Evolutionary conservation across 106 monocot species (phyloP).

Genomic region (Phalaenopsis equestris): DNA sequence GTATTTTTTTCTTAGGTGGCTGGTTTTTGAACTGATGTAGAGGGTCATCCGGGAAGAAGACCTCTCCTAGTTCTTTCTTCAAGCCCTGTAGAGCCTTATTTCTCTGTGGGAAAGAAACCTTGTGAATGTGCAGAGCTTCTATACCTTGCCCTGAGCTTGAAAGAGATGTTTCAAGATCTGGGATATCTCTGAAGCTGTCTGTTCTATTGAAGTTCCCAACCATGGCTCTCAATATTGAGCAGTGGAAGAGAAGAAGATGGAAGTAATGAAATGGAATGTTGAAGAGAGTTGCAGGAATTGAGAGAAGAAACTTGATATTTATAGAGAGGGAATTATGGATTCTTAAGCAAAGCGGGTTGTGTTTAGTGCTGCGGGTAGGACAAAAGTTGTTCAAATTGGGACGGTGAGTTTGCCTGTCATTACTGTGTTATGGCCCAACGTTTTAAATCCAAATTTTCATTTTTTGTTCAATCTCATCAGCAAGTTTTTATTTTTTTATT

Average conservation of each 20-base stretch:
- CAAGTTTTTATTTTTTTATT: too few relatives aligned
- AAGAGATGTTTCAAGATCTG: constrained; percentile 32
- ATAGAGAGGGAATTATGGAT: neutral
- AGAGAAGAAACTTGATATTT: neutral
- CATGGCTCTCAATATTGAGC: constrained; percentile 11
- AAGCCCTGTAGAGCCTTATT: constrained; percentile 35
- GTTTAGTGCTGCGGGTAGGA: neutral
- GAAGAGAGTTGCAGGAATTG: neutral
- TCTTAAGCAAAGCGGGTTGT: neutral
- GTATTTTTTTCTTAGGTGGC: constrained; percentile 27
- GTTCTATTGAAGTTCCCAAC: constrained; percentile 41
- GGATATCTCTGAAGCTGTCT: constrained; percentile 27
- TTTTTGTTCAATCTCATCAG: too few relatives aligned
- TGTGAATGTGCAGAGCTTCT: constrained; percentile 44
- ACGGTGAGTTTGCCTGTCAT: too few relatives aligned
- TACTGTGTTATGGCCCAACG: too few relatives aligned
- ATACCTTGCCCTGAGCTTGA: neutral
- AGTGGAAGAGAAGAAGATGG: too few relatives aligned
- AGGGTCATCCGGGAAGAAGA: constrained; percentile 79
- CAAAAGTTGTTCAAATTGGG: too few relatives aligned
- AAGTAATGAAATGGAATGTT: neutral
- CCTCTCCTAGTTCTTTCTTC: constrained; percentile 49
- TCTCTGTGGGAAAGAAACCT: constrained; percentile 50
- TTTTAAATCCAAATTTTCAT: too few relatives aligned
- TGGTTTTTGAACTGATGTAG: constrained; percentile 79